phyloP scores from a whole-genome alignment of 2,329 filamentous ascomycete genomes.

The Colletotrichum cordylinicola region DNA sequence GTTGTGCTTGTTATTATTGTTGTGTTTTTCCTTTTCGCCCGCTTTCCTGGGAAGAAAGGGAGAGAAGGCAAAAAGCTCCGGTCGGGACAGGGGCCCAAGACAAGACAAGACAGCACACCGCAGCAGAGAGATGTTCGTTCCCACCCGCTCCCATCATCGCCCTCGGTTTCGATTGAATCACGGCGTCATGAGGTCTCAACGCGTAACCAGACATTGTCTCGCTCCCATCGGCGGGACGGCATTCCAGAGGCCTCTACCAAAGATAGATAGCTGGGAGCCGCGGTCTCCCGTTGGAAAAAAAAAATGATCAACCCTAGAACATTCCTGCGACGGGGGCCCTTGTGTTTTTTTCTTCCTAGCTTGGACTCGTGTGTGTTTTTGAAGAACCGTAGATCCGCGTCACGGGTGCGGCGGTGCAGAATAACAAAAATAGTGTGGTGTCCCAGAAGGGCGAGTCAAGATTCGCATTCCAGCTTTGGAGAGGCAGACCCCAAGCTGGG shows the following conservation, averaged over 20 bases:
- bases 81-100: not conserved
- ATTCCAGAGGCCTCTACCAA: not conserved
- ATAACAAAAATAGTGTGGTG: not conserved
- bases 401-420: not conserved
- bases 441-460: not conserved
- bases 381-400: not conserved
- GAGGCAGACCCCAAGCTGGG: not conserved
- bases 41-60: not conserved
- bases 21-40: not conserved
- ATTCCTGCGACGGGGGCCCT: not conserved
- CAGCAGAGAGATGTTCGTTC: not conserved
- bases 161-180: not conserved
- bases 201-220: slow-evolving; percentile 16
- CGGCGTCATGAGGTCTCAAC: slow-evolving; percentile 5
- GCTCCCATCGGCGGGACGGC: not conserved
- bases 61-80: not conserved
- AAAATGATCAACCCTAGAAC: not conserved
- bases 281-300: not conserved
- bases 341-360: not conserved
- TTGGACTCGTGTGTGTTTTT: not conserved
- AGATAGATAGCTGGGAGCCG: not conserved
- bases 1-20: not conserved
- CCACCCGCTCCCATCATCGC: not conserved
- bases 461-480: not conserved
- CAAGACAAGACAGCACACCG: not conserved